phyloP scores from a whole-genome alignment of 176 grass and related monocot genomes.

The Poa pratensis region DNA sequence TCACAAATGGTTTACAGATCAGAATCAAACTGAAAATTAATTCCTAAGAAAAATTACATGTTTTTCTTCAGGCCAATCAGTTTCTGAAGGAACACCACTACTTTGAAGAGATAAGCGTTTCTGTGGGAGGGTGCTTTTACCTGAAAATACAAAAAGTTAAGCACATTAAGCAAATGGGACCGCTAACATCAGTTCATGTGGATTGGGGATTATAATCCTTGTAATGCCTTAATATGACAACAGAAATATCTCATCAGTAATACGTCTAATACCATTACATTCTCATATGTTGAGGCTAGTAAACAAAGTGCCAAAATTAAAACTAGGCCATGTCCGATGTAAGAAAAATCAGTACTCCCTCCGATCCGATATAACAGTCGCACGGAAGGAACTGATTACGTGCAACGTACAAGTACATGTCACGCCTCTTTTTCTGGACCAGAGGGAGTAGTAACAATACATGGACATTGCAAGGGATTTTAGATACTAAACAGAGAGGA shows the following conservation, averaged over 20 bases:
- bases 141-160: constrained; percentile 40
- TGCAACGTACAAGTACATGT: too few species aligned
- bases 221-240: not conserved
- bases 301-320: constrained; percentile 30
- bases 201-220: constrained; percentile 24
- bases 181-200: constrained; percentile 28
- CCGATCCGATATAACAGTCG: too few species aligned
- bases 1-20: constrained; percentile 26
- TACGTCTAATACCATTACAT: not conserved
- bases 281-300: constrained; percentile 18
- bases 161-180: constrained; percentile 9
- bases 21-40: constrained; percentile 23
- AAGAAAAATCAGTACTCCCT: not conserved
- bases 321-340: not conserved
- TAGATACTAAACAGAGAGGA: not conserved
- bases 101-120: constrained; percentile 54
- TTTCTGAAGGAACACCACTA: constrained; percentile 49
- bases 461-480: not conserved
- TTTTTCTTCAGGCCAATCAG: constrained; percentile 44
- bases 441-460: constrained; percentile 3
- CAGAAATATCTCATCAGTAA: constrained; percentile 1
- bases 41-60: constrained; percentile 45
- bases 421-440: too few species aligned
- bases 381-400: too few species aligned
- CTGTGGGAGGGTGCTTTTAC: constrained; percentile 41